These are phyloP conservation scores for Eimeria necatrix DNA, from an alignment of 169 alveolate species.

Conservation along the genomic window DNA sequence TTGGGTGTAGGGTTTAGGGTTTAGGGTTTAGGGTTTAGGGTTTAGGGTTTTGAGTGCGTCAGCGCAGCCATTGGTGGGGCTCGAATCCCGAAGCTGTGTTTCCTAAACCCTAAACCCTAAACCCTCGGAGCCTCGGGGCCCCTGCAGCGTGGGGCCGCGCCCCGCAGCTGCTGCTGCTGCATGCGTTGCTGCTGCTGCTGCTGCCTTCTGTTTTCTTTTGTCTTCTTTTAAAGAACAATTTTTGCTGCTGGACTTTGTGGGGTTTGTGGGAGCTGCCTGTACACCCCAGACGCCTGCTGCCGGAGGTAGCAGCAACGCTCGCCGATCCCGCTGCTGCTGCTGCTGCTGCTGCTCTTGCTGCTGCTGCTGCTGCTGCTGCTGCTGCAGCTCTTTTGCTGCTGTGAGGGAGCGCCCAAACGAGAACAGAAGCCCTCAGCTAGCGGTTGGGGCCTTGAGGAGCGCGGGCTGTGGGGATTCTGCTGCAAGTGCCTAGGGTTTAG, in stretches of 20 bases:
- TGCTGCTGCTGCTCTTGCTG: conserved; percentile 29
- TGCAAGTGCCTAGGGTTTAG: conserved; percentile 3
- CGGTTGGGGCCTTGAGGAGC: too few relatives aligned
- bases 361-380: neutral
- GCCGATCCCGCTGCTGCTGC: conserved; percentile 15
- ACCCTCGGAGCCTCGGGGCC: neutral
- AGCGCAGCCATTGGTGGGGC: neutral
- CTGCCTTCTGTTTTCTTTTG: neutral
- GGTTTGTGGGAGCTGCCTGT: neutral
- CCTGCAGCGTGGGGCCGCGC: conserved; percentile 39
- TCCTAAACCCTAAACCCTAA: conserved; percentile 45
- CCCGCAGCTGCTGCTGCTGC: neutral
- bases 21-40: conserved; percentile 33
- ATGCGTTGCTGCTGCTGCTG: neutral
- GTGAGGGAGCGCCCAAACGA: too few relatives aligned
- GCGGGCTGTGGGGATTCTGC: too few relatives aligned
- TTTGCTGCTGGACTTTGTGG: neutral
- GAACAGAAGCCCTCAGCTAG: too few relatives aligned
- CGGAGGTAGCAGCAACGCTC: neutral
- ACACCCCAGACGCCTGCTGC: neutral
- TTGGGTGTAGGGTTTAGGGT: neutral
- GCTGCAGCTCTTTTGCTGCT: neutral
- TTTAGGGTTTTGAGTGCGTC: neutral
- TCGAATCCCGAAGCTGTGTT: neutral
- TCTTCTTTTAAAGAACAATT: neutral